Evolutionary conservation across 345 rosid genomes (phyloP), one percentile per base, ranked within the genome.

Genomic region (Streptanthus diversifolius): DNA sequence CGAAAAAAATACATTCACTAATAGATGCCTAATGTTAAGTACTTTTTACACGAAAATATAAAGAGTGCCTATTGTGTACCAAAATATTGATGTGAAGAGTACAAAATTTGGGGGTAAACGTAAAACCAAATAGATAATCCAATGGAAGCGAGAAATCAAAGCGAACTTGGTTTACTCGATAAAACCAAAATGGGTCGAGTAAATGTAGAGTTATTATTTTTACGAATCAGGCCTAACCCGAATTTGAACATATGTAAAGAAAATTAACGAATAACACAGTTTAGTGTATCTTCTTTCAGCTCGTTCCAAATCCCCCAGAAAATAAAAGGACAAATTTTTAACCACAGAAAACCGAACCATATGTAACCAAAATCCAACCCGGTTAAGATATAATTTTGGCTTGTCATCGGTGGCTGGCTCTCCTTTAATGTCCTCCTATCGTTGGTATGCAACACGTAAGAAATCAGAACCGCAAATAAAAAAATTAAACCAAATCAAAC

Each of bases 191-290:
- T 12, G 47, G 21, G 55, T 67, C 3, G 30, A 61, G 79, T 41
- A 25, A 75, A 53, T 13, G 70, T 61, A 1, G 49, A 61, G 53
- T 36, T 24, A 61, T 75, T 75, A 68, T 61, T n/a, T n/a, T n/a
- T 52, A 68, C 36, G 33, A 35, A 53, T 52, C 74, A 68, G 70
- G 74, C 51, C 67, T 59, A 60, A 68, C 69, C 64, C 74, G 64
- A 60, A 75, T 33, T 49, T 24, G 56, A 67, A 75, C 30, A 60
- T 59, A 39, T 52, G 57, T 49, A 48, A 75, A 59, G 63, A 67
- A 74, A 30, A 60, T 62, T 51, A 75, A 75, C 57, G 30, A 75
- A 75, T 51, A 30, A 64, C 33, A 55, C 51, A 55, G 58, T 64
- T 12, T 33, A 33, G 4, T 1, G 1, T 13, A 15, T 37, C 41